phyloP scores from a whole-genome alignment of 2,329 filamentous ascomycete species.

The Amauroascus verrucosus region DNA sequence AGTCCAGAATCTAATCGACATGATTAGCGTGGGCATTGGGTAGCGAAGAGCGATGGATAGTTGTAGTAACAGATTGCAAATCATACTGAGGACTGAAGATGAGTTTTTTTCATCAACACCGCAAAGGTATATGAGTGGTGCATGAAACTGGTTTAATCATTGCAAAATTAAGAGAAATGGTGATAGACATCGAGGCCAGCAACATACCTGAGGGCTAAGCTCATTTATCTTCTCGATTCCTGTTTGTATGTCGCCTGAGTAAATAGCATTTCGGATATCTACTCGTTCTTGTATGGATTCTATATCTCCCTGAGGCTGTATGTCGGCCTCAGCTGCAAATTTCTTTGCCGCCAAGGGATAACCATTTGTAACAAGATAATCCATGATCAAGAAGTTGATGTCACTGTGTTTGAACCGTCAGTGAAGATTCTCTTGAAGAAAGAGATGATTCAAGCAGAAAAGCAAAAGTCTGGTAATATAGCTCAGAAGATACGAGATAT shows the following conservation, averaged over 20 bases:
- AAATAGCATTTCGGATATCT: constrained; percentile 73
- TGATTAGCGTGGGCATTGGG: constrained; percentile 14
- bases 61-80: constrained; percentile 27
- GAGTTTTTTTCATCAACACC: constrained; percentile 76
- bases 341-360: constrained; percentile 87
- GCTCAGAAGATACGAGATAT: constrained; percentile 55
- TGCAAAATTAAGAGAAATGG: constrained; percentile 19
- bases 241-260: constrained; percentile 70
- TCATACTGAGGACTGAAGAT: constrained; percentile 86
- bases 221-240: constrained; percentile 86
- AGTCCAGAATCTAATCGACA: constrained; percentile 65
- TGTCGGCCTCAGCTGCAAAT: constrained; percentile 88
- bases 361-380: constrained; percentile 92
- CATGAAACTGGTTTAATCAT: constrained; percentile 99
- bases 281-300: constrained; percentile 67
- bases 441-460: no score
- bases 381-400: constrained; percentile 89
- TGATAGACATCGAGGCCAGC: constrained; percentile 9
- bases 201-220: constrained; percentile 77
- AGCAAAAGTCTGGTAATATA: constrained; percentile 22
- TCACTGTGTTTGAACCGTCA: constrained; percentile 52
- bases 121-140: constrained; percentile 94
- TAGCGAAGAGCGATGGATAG: no score
- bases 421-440: no score
- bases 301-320: constrained; percentile 61